phyloP scores from a whole-genome alignment of 306 rosid species.

The Fragaria nilgerrensis region DNA sequence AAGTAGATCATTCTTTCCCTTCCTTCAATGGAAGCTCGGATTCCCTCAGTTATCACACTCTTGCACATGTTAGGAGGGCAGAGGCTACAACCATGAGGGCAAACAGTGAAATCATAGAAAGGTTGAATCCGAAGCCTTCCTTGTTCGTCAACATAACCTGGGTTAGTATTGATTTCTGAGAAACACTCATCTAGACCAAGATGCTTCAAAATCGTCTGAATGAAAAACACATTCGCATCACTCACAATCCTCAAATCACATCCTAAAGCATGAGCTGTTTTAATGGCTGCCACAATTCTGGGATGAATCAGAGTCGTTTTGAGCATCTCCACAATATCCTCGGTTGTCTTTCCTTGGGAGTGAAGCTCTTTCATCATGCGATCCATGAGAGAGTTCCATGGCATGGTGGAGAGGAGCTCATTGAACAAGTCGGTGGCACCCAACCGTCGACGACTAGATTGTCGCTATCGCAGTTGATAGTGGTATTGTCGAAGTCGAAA shows the following conservation, averaged over 20 bases:
- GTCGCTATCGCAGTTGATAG: conserved; percentile 67
- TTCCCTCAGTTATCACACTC: conserved; percentile 24
- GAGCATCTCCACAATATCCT: conserved; percentile 48
- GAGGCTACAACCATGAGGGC: conserved; percentile 51
- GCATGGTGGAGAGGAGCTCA: conserved; percentile 49
- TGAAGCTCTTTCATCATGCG: conserved; percentile 70
- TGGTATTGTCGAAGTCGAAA: conserved; percentile 31
- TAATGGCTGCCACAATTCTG: conserved; percentile 53
- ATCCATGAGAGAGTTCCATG: conserved; percentile 38
- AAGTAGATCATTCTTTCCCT: conserved; percentile 14
- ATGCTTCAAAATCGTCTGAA: conserved; percentile 64
- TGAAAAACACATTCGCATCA: conserved; percentile 72
- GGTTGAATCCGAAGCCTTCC: conserved; percentile 57
- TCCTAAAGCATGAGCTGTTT: conserved; percentile 56
- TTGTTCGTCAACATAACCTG: conserved; percentile 52
- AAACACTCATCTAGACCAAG: conserved; percentile 57
- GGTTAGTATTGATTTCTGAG: conserved; percentile 67
- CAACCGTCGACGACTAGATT: conserved; percentile 67
- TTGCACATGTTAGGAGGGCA: conserved; percentile 91
- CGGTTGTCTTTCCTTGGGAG: conserved; percentile 45
- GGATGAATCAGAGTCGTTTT: conserved; percentile 50
- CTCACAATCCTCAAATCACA: conserved; percentile 83
- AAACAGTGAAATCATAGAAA: conserved; percentile 47
- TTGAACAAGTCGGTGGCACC: conserved; percentile 66
- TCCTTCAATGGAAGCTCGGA: conserved; percentile 16